These are phyloP conservation scores for Rhizopogon roseolus DNA, from an alignment of 768 basidiomycete genomes.

Conservation along the genomic window DNA sequence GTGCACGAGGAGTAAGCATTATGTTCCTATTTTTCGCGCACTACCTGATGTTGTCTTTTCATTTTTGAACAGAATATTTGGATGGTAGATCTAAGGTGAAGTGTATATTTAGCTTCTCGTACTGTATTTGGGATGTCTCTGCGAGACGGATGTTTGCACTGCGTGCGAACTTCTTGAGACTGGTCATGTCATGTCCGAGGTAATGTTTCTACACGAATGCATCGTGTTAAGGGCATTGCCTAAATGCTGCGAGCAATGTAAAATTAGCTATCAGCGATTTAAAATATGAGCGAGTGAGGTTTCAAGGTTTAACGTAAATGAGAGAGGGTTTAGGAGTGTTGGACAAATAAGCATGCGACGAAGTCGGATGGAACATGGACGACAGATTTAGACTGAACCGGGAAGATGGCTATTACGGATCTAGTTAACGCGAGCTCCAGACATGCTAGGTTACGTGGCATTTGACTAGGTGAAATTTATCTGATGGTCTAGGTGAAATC, in stretches of 20 bases:
- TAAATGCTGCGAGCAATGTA: not conserved
- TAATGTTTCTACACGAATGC: too few species aligned
- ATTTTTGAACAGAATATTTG: slow-evolving; percentile 1
- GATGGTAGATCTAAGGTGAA: slow-evolving; percentile 1
- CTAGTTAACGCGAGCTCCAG: not conserved
- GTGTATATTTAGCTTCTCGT: too few species aligned
- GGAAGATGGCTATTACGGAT: not conserved
- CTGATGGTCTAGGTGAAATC: not conserved
- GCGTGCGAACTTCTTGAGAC: too few species aligned
- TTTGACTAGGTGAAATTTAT: not conserved
- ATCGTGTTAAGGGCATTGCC: not conserved
- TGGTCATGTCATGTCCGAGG: too few species aligned
- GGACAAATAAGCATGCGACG: not conserved
- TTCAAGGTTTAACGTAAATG: not conserved
- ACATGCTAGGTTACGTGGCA: not conserved
- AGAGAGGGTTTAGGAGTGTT: too few species aligned
- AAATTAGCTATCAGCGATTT: not conserved
- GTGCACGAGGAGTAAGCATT: slow-evolving; percentile 33
- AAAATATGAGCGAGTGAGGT: not conserved
- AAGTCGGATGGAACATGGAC: not conserved
- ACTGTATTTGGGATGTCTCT: too few species aligned
- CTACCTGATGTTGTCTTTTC: not conserved
- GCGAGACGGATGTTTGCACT: too few species aligned
- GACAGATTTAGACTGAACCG: too few species aligned
- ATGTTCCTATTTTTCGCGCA: not conserved